Conservation (phyloP, 108 stramenopile species). For the Aurantiochytrium sp. region DNA sequence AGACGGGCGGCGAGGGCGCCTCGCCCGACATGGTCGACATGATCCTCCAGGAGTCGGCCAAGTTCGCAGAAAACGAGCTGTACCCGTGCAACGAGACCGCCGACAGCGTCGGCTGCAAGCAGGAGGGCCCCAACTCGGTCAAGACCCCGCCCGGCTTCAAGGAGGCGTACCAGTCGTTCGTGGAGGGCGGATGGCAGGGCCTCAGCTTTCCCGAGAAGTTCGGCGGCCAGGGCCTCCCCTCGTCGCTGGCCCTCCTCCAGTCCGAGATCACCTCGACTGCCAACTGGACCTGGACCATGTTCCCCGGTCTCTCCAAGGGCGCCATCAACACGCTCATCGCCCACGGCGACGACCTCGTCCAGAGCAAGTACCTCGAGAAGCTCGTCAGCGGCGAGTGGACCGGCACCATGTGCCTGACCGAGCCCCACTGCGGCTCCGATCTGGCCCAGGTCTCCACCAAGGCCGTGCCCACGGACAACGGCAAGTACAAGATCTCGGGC, state of each 20-base stretch:
- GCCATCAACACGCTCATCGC: conserved; percentile 31
- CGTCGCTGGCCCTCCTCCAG: conserved; percentile 34
- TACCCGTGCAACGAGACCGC: conserved; percentile 26
- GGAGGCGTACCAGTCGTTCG: conserved; percentile 37
- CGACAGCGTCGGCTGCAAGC: conserved; percentile 39
- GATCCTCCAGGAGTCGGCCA: conserved; percentile 30
- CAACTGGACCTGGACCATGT: conserved; percentile 42
- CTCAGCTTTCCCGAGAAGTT: conserved; percentile 32
- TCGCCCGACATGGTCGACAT: conserved; percentile 36
- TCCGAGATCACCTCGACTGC: conserved; percentile 37
- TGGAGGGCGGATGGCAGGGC: conserved; percentile 38
- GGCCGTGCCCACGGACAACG: conserved; percentile 16
- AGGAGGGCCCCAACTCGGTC: conserved; percentile 1
- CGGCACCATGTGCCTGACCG: conserved; percentile 43
- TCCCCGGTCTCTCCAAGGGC: conserved; percentile 32
- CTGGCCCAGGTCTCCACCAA: conserved; percentile 26
- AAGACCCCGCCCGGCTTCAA: conserved; percentile 40
- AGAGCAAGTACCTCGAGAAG: conserved; percentile 32
- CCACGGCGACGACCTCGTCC: conserved; percentile 8
- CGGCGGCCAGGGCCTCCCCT: conserved; percentile 41
- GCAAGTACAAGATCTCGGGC: conserved; percentile 30
- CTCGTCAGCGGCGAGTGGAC: conserved; percentile 8
- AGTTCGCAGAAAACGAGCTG: conserved; percentile 31
- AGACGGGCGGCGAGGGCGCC: conserved; percentile 25
- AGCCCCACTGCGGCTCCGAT: conserved; percentile 35